Evolutionary conservation across 805 yeast species (phyloP).

Genomic region (Jamesozyma spencerorum): DNA sequence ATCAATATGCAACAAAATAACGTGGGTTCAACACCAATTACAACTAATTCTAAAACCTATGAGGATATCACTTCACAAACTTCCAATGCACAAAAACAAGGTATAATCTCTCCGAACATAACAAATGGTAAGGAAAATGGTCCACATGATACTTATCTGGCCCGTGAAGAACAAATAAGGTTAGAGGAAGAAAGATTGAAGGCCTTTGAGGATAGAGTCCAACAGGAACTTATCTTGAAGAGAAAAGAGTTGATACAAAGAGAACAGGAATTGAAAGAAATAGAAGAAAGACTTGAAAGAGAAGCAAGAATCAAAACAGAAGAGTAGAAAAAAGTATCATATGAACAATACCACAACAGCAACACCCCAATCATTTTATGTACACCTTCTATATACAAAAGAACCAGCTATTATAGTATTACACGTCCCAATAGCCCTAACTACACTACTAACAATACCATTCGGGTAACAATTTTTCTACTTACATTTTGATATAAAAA

Average conservation of each 20-base stretch:
- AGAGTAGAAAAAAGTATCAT: neutral
- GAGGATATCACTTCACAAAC: neutral
- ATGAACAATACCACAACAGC: neutral
- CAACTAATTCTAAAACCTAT: neutral
- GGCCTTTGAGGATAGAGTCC: conserved; percentile 82
- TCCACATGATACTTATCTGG: conserved; percentile 37
- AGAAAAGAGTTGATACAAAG: conserved; percentile 75
- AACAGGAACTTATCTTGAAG: conserved; percentile 72
- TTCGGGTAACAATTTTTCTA: too few relatives aligned
- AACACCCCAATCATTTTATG: too few relatives aligned
- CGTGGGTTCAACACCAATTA: conserved; percentile 4
- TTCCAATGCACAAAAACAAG: neutral
- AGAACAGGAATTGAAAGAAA: conserved; percentile 75
- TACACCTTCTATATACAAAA: neutral
- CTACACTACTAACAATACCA: too few relatives aligned
- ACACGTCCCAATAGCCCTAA: too few relatives aligned
- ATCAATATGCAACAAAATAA: conserved; percentile 13
- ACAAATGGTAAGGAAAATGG: conserved; percentile 1
- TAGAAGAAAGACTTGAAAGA: conserved; percentile 58
- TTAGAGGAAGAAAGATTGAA: conserved; percentile 81
- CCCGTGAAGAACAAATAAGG: conserved; percentile 83
- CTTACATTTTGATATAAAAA: too few relatives aligned
- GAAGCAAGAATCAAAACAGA: conserved; percentile 34
- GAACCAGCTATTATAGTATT: neutral
- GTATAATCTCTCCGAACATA: neutral